Evolutionary conservation across 495 filamentous ascomycete genomes (phyloP).

Genomic region (Lophiostoma macrostomum): DNA sequence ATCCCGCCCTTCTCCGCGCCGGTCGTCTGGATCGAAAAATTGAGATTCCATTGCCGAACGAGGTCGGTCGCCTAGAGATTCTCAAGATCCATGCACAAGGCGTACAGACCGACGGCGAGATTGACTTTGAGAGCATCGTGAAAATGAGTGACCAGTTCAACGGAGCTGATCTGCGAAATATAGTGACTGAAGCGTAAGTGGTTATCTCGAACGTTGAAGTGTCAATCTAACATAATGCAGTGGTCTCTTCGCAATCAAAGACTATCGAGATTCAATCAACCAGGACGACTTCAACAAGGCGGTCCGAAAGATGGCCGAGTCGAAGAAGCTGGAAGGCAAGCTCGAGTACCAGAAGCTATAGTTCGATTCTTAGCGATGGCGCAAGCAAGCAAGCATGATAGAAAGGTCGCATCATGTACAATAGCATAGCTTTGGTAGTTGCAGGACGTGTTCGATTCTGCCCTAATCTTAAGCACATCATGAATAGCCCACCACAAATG

Average conservation of each 20-base stretch:
- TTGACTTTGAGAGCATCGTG: slow-evolving; percentile 98
- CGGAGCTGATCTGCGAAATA: slow-evolving; percentile 94
- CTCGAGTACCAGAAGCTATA: slow-evolving; percentile 97
- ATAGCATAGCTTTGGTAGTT: slow-evolving; percentile 10
- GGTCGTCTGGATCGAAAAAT: slow-evolving; percentile 97
- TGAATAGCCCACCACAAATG: slow-evolving; percentile 8
- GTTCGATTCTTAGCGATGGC: background rate
- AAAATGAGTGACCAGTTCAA: slow-evolving; percentile 99
- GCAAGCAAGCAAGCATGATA: slow-evolving; percentile 10
- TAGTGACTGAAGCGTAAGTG: slow-evolving; percentile 96
- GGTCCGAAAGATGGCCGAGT: slow-evolving; percentile 91
- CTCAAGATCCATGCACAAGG: slow-evolving; percentile 93
- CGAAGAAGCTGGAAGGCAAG: slow-evolving; percentile 98
- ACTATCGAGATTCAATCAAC: slow-evolving; percentile 89
- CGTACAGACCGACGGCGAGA: slow-evolving; percentile 87
- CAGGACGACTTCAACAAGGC: slow-evolving; percentile 99
- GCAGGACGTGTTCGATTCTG: slow-evolving; percentile 1
- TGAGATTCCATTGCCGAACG: slow-evolving; percentile 98
- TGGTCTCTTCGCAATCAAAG: slow-evolving; percentile 95
- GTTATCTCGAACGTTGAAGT: background rate
- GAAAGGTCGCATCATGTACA: slow-evolving; percentile 12
- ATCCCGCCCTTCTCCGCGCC: slow-evolving; percentile 89
- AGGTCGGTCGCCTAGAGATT: slow-evolving; percentile 95
- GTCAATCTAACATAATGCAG: slow-evolving; percentile 44
- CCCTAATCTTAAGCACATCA: background rate